Percentiles rank a stretch among this genome's conserved stretches.
Conservation (phyloP, 2,329 filamentous ascomycete species). For the Fusarium sublunatum region DNA sequence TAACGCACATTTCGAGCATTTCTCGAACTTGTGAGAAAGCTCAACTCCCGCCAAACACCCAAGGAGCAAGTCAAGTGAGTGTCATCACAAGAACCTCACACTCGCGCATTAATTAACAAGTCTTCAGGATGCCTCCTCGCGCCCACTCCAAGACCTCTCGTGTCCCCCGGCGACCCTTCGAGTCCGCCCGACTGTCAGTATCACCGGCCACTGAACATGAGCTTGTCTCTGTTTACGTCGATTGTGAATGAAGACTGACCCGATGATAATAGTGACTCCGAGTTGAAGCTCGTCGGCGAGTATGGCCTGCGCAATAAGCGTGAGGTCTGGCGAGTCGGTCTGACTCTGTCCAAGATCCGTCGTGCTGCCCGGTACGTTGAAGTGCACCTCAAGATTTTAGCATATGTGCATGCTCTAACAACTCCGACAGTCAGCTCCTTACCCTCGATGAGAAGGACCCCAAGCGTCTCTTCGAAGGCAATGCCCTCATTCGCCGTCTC, state of each 20-base stretch:
- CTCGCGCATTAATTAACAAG: conserved; percentile 46
- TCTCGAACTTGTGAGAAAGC: conserved; percentile 46
- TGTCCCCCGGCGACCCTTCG: conserved; percentile 97
- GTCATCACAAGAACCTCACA: conserved; percentile 14
- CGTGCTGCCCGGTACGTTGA: conserved; percentile 93
- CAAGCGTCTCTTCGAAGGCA: conserved; percentile 99
- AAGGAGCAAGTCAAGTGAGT: conserved; percentile 57
- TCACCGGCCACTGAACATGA: conserved; percentile 96
- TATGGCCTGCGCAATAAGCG: conserved; percentile 99
- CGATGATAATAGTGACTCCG: conserved; percentile 83
- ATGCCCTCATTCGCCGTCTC: conserved; percentile 99
- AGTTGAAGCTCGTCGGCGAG: conserved; percentile 99
- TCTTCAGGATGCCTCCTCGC: conserved; percentile 57
- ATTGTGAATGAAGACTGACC: conserved; percentile 80
- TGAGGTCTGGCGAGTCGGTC: conserved; percentile 99
- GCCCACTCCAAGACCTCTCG: conserved; percentile 99
- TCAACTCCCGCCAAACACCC: conserved; percentile 52
- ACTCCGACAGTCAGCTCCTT: conserved; percentile 87
- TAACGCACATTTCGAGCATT: conserved; percentile 51
- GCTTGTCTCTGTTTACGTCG: conserved; percentile 98
- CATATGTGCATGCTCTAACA: conserved; percentile 41
- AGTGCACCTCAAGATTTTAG: neutral
- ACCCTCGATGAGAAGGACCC: conserved; percentile 99
- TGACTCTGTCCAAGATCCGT: conserved; percentile 99
- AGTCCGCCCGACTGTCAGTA: conserved; percentile 99